Conservation (phyloP, 2,329 filamentous ascomycete genomes). For the Ophiocordyceps camponoti-leonardi region DNA sequence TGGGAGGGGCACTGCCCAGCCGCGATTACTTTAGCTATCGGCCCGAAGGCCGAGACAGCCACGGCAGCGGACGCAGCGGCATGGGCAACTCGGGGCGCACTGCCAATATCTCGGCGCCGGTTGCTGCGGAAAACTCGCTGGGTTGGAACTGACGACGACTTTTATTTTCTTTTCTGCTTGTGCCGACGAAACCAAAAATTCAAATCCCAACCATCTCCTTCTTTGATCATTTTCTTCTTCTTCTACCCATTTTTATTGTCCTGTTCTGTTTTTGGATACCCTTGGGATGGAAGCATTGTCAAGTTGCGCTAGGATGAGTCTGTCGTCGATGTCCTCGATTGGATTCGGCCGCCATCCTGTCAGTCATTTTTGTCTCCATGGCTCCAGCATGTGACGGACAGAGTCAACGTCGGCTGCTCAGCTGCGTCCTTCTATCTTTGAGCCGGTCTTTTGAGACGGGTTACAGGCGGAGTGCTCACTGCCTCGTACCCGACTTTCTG, state of each 20-base stretch:
- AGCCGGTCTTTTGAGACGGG: not conserved
- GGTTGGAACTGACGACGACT: constrained; percentile 61
- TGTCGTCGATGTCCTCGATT: not conserved
- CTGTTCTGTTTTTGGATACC: constrained; percentile 14
- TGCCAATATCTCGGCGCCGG: constrained; percentile 67
- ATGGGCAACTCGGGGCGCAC: constrained; percentile 36
- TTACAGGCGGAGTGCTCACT: not conserved
- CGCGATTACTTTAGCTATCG: constrained; percentile 39
- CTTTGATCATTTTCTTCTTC: not conserved
- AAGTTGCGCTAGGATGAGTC: not conserved
- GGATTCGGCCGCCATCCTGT: not conserved
- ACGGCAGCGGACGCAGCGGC: constrained; percentile 46
- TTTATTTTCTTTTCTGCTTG: not conserved
- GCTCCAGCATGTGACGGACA: not conserved
- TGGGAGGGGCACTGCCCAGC: constrained; percentile 51
- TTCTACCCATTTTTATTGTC: constrained; percentile 1
- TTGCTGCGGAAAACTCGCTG: constrained; percentile 86
- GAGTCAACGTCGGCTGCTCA: not conserved
- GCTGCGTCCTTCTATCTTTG: not conserved
- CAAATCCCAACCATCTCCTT: not conserved
- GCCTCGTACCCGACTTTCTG: not conserved
- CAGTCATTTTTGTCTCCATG: not conserved
- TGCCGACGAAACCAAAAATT: too few species aligned
- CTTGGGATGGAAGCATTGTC: constrained; percentile 4
- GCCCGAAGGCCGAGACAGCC: constrained; percentile 33